Percentiles rank a stretch among this genome's conserved stretches.
phyloP scores from a whole-genome alignment of 106 monocot species.

The Acorus gramineus region DNA sequence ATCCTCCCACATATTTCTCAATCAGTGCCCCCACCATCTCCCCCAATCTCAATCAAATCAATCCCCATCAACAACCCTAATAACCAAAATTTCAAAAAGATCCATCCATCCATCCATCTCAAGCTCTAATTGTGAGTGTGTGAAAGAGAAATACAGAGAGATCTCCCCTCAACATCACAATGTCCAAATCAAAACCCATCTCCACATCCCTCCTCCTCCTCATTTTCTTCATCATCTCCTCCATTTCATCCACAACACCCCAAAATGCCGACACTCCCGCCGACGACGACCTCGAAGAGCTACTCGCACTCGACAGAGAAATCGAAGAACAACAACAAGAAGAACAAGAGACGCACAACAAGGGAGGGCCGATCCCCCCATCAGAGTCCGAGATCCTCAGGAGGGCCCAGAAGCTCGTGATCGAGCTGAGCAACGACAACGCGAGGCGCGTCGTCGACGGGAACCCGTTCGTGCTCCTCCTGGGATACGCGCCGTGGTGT shows the following conservation, averaged over 20 bases:
- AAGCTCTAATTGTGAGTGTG: too few species aligned
- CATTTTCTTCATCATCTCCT: constrained; percentile 5
- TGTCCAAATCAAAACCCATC: neutral
- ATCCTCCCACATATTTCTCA: too few species aligned
- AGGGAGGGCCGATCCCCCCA: neutral
- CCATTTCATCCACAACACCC: neutral
- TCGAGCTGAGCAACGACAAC: constrained; percentile 73
- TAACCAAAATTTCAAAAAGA: too few species aligned
- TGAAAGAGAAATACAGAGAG: too few species aligned
- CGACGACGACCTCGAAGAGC: constrained; percentile 61
- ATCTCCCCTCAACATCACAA: too few species aligned
- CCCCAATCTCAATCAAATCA: too few species aligned
- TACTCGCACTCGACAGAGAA: constrained; percentile 84
- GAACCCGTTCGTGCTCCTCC: constrained; percentile 54
- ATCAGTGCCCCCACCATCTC: too few species aligned
- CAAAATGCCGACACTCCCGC: neutral
- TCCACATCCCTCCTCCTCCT: constrained; percentile 16
- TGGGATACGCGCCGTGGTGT: constrained; percentile 91
- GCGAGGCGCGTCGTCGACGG: constrained; percentile 46
- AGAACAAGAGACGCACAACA: neutral
- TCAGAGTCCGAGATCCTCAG: constrained; percentile 46
- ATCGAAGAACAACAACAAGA: constrained; percentile 18
- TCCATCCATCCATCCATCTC: too few species aligned
- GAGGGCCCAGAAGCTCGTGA: constrained; percentile 62
- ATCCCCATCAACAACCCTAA: too few species aligned